Evolutionary conservation across 805 yeast species (phyloP), one percentile per base, ranked within the genome.

Genomic region (Millerago galiae): DNA sequence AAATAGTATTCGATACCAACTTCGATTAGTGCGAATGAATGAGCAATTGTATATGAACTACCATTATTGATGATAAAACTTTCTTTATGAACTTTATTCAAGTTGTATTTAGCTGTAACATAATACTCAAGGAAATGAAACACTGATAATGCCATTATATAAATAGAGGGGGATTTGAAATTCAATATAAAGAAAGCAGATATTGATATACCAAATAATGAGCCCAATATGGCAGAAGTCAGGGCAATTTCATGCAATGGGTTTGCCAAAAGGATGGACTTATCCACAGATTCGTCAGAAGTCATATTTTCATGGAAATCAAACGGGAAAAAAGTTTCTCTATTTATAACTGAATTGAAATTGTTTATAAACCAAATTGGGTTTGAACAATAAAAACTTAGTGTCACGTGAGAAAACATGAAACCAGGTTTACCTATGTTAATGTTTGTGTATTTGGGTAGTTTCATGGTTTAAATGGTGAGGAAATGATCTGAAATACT

Each of bases 51-150:
- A 53, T 84, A 84, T 14, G 71, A 74, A 1, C 59, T 51, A 3
- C 90, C 89, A 53, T 84, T 84, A 43, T 74, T 72, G 37, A 84
- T 59, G 38, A 84, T 65, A 53, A 78, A 85, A 0, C 90, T 88
- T 51, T 84, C 88, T 42, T 72, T 72, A 34, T 78, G 79, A 2
- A 82, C 83, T 54, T 81, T 79, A 4, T 68, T 60, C 3, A 79
- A 70, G 55, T 91, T 89, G 63, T 70, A 88, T 40, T 67, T 64
- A 0, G 95, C 89, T 0, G 99, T 93, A 32, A 79, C 74, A 54
- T 74, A 77, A 59, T 81, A 93, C 63, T 93, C 99, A 16, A 86
- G 58, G 52, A 85, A 75, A 59, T 93, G 98, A 63, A 91, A 93
- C 0, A 71, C 24, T 3, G 82, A 60, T 9, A 85, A 57, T 1